Conservation (phyloP, 768 basidiomycete species). For the Xerocomus brunneocitrinus region DNA sequence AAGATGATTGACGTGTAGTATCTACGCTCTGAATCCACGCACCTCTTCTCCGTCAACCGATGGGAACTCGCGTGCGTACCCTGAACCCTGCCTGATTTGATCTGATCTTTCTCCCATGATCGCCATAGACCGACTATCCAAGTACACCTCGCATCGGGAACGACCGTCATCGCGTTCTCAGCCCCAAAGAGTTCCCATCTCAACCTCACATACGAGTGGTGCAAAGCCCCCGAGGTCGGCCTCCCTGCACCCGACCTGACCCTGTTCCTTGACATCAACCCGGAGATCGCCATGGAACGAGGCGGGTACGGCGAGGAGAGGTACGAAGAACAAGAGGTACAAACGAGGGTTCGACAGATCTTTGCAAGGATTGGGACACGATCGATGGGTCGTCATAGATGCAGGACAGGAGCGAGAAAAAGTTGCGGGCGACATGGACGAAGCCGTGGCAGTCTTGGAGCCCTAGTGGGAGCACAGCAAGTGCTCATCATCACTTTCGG, state of each 20-base stretch:
- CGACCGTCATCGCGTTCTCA: slow-evolving; percentile 81
- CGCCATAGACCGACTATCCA: slow-evolving; percentile 55
- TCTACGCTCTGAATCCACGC: slow-evolving; percentile 71
- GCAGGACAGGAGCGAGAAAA: too few species aligned
- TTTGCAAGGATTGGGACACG: slow-evolving; percentile 50
- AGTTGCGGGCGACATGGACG: too few species aligned
- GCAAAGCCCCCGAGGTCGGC: slow-evolving; percentile 76
- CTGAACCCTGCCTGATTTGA: background rate
- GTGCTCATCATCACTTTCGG: too few species aligned
- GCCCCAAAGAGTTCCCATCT: slow-evolving; percentile 40
- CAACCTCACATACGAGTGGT: slow-evolving; percentile 64
- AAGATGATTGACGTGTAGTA: slow-evolving; percentile 86
- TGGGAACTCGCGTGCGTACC: slow-evolving; percentile 85
- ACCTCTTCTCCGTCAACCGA: slow-evolving; percentile 89
- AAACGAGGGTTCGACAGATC: slow-evolving; percentile 54
- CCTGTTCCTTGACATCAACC: slow-evolving; percentile 79
- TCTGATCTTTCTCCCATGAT: background rate
- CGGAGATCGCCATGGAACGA: slow-evolving; percentile 60
- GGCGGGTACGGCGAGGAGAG: slow-evolving; percentile 85
- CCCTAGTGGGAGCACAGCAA: too few species aligned
- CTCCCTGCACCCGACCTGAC: slow-evolving; percentile 88
- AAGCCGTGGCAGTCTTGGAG: too few species aligned
- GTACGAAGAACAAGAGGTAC: slow-evolving; percentile 80
- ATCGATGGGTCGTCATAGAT: slow-evolving; percentile 32
- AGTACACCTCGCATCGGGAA: slow-evolving; percentile 54